These are phyloP conservation scores for Urochloa ruziziensis DNA, from an alignment of 176 grass and related monocot genomes.

Conservation along the genomic window DNA sequence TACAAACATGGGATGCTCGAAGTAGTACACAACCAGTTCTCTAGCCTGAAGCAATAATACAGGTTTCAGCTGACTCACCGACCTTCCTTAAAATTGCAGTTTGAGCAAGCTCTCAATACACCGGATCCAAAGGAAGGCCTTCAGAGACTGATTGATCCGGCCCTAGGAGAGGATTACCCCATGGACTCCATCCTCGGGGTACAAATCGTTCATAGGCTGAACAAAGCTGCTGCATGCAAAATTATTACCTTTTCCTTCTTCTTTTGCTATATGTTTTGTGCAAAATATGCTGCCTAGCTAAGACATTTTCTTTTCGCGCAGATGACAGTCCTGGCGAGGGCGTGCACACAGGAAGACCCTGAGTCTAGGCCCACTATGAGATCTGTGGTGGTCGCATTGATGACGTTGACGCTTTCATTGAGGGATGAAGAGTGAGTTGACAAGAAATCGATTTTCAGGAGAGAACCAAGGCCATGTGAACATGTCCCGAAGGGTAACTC, in stretches of 20 bases:
- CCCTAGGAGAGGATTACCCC: slow-evolving; percentile 57
- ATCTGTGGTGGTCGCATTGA: slow-evolving; percentile 76
- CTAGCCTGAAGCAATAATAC: slow-evolving; percentile 4
- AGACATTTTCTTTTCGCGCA: not conserved
- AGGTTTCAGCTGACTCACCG: not conserved
- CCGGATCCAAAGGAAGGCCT: slow-evolving; percentile 66
- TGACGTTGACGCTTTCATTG: slow-evolving; percentile 72
- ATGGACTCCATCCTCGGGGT: slow-evolving; percentile 73
- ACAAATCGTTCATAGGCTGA: not conserved
- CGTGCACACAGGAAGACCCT: slow-evolving; percentile 80
- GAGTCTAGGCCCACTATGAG: slow-evolving; percentile 70
- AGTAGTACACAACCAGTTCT: not conserved
- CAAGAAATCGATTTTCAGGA: slow-evolving; percentile 48
- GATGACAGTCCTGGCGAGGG: slow-evolving; percentile 73
- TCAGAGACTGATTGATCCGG: slow-evolving; percentile 55
- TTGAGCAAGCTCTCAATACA: slow-evolving; percentile 58
- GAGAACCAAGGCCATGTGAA: slow-evolving; percentile 64
- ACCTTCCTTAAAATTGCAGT: slow-evolving; percentile 40
- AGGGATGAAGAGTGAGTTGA: slow-evolving; percentile 77
- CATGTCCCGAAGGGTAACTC: slow-evolving; percentile 56
- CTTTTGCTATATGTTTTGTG: not conserved
- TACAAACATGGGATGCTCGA: not conserved
- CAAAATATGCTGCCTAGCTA: not conserved
- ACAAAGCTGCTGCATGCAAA: not conserved
- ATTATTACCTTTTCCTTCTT: not conserved